Conservation (phyloP, 768 basidiomycete species). For the Kwoniella heveanensis region DNA sequence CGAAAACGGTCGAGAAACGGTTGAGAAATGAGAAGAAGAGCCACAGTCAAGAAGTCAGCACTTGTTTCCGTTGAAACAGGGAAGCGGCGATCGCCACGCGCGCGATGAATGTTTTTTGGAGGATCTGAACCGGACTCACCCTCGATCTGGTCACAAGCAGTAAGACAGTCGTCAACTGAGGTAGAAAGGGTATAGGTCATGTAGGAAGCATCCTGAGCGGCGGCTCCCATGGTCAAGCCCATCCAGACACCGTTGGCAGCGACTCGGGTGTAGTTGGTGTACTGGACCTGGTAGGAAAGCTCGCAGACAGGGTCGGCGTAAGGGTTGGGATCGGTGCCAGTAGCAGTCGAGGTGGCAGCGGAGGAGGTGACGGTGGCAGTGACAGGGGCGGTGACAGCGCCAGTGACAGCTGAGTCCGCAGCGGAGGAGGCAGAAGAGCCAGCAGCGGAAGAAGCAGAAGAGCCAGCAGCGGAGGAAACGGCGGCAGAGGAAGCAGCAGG, state of each 20-base stretch:
- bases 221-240: constrained; percentile 39
- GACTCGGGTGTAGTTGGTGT: constrained; percentile 37
- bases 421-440: constrained; percentile 8
- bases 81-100: too few species aligned
- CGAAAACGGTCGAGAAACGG: not conserved
- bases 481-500: constrained; percentile 16
- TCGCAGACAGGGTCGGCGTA: constrained; percentile 29
- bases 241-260: constrained; percentile 39
- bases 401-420: constrained; percentile 15
- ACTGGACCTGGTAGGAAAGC: constrained; percentile 30
- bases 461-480: constrained; percentile 8
- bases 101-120: not conserved
- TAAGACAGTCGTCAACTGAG: constrained; percentile 37
- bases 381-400: constrained; percentile 15
- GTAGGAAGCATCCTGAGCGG: constrained; percentile 40
- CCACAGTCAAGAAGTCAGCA: too few species aligned
- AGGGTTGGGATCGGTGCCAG: constrained; percentile 17
- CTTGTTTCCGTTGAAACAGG: too few species aligned
- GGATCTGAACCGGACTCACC: constrained; percentile 13
- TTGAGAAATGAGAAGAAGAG: not conserved
- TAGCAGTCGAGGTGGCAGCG: not conserved
- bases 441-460: constrained; percentile 11
- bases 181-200: constrained; percentile 47
- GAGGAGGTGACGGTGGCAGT: constrained; percentile 8
- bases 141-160: constrained; percentile 36